Evolutionary conservation across 805 yeast species (phyloP), one percentile per base, ranked within the genome.

Genomic region (Blastobotrys mokoenaii): DNA sequence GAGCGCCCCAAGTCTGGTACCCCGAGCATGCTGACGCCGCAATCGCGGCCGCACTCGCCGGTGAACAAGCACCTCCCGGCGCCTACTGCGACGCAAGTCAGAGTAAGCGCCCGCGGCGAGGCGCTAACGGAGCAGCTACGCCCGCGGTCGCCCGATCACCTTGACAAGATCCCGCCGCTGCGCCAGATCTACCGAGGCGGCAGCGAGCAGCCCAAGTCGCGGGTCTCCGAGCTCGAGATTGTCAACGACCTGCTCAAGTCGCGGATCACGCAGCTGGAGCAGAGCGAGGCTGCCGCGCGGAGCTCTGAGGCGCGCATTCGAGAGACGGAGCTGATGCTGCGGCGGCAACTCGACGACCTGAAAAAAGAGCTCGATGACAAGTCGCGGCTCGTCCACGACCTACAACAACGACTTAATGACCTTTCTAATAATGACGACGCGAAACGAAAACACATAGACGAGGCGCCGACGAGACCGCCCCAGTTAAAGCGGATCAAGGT

Each of bases 201-300:
- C n/a, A n/a, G n/a, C 17, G 33, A 37, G 41, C 12, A 9, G 35
- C 16, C 15, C 5, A 12, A 20, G 16, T 22, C 35, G 14, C 38
- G 30, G 20, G 27, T 89, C 22, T 77, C 83, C n/a, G 97, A 90
- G 62, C 72, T 90, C 49, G 97, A 90, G 62, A 70, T 89, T 36
- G 95, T 90, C 33, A 89, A 88, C 56, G 97, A 88, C 60, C 67
- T 90, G 33, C 41, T 38, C 18, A 18, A 32, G 5, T 37, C 41
- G 17, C 34, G 95, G 53, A 85, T 90, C 32, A 69, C 76, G 61
- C 96, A 90, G 60, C 70, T 90, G 52, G 97, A 90, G 65, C 51
- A 60, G n/a, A 53, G 66, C 10, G 73, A 69, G 45, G 45, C 57
- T 7, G 53, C 60, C 22, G 61, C 68, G 9, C 56, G 37, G 11